Evolutionary conservation across 495 filamentous ascomycete genomes (phyloP), one percentile per base, ranked within the genome.

Genomic region (Trichodelitschia bisporula): DNA sequence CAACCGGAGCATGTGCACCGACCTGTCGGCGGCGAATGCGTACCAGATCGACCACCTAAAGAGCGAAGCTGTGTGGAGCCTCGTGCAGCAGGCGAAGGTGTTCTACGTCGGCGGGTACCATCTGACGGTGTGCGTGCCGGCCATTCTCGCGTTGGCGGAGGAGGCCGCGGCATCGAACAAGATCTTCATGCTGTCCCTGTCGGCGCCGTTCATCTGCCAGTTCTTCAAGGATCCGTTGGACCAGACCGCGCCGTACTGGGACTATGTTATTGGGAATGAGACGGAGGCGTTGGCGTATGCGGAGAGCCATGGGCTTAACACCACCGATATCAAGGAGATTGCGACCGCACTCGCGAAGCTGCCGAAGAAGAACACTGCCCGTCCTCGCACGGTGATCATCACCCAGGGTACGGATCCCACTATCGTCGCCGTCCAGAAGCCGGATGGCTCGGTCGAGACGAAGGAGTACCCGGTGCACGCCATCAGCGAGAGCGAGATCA

Each of bases 221-320:
- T 90, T 91, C 66, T 99, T 93, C 69, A 95, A 92, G 62, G 82
- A 92, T 13, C 77, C 69, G 34, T 63, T 99, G 23, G 80, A 86
- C 53, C 64, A 66, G 38, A 72, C 73, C 2, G 61, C 75, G 6
- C 74, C 72, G 14, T 95, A 90, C 66, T 84, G 77, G 59, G 86
- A 99, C 59, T 91, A 83, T 59, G 60, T 92, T 19, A 74, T 95
- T 54, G 86, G 83, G 37, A 99, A 99, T 55, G 89, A 95, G 69
- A 75, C 73, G 18, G 86, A 99, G 57, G 86, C 82, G 19, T 61
- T 65, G 39, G 56, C 77, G 31, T 95, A 82, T 54, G 71, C 89
- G 30, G 67, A 77, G 45, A 69, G 67, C 33, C 80, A 93, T 51
- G 59, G 58, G 34, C 68, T 54, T 4, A 40, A 32, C 8, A 74